A percentile compares a stretch with the other conserved stretches of the same genome.
Conservation (phyloP, 2,329 filamentous ascomycete species). For the Colletotrichum orchidophilum region DNA sequence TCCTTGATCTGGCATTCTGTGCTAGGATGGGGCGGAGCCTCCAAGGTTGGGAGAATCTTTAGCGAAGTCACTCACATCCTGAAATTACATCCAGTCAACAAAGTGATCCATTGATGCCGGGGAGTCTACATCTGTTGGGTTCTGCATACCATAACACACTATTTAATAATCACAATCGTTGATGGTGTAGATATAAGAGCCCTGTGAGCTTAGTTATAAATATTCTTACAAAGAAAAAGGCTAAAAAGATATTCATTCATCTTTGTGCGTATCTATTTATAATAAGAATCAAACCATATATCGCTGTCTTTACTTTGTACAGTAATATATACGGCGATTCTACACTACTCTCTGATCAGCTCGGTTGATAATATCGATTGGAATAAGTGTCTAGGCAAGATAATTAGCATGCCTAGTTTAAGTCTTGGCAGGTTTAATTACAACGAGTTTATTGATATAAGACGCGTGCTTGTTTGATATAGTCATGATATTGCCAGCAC, state of each 20-base stretch:
- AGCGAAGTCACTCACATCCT: not conserved
- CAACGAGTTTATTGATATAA: not conserved
- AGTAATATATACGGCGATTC: slow-evolving; percentile 64
- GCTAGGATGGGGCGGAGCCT: not conserved
- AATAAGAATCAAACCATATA: slow-evolving; percentile 4
- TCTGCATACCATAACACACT: not conserved
- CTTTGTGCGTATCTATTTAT: not conserved
- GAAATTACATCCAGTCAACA: no score
- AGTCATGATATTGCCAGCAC: slow-evolving; percentile 19
- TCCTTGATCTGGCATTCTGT: not conserved
- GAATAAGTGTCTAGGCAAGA: slow-evolving; percentile 4
- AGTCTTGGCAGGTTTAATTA: not conserved
- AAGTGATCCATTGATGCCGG: not conserved
- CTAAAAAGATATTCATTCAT: slow-evolving; percentile 1
- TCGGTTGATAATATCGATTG: slow-evolving; percentile 60
- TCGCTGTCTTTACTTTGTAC: not conserved
- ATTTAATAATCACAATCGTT: no score
- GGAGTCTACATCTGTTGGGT: not conserved
- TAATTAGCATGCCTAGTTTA: slow-evolving; percentile 23
- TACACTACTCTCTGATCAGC: slow-evolving; percentile 64
- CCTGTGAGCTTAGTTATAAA: not conserved
- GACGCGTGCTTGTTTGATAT: not conserved
- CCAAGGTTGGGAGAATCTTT: not conserved
- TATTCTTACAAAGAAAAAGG: slow-evolving; percentile 12
- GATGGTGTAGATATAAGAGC: no score